Evolutionary conservation across 2,329 filamentous ascomycete genomes (phyloP).

Genomic region (Plenodomus biglobosus): DNA sequence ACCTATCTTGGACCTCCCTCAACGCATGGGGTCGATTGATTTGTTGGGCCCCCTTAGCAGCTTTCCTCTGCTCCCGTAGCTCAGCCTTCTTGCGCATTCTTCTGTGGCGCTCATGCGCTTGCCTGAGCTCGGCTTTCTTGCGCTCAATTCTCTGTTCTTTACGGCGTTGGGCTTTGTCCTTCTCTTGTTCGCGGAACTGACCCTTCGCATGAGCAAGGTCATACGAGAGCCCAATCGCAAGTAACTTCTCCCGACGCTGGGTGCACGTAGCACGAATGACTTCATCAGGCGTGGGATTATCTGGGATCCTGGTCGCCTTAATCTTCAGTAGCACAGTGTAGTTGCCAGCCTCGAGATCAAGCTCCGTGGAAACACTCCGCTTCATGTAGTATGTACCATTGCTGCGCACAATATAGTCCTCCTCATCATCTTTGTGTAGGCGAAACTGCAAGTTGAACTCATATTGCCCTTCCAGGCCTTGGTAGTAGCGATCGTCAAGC

Average conservation of each 20-base stretch:
- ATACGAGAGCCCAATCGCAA: constrained; percentile 68
- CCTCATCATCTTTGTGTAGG: constrained; percentile 60
- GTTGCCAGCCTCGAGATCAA: constrained; percentile 71
- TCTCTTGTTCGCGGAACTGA: constrained; percentile 56
- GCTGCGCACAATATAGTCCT: constrained; percentile 61
- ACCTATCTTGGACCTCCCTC: constrained; percentile 29
- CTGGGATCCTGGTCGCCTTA: constrained; percentile 60
- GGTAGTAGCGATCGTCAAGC: constrained; percentile 63
- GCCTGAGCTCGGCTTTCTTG: constrained; percentile 43
- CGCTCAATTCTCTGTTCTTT: constrained; percentile 42
- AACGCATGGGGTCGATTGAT: constrained; percentile 27
- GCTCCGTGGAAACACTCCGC: constrained; percentile 74
- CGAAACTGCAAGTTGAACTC: constrained; percentile 61
- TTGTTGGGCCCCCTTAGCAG: constrained; percentile 31
- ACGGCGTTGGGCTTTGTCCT: constrained; percentile 45
- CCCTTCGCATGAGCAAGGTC: constrained; percentile 71
- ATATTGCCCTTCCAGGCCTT: constrained; percentile 60
- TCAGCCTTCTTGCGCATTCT: constrained; percentile 43
- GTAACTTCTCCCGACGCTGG: constrained; percentile 69
- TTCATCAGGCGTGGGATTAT: constrained; percentile 62
- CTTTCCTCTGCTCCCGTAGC: constrained; percentile 44
- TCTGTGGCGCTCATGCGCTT: constrained; percentile 38
- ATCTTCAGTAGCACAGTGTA: constrained; percentile 78
- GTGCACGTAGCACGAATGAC: constrained; percentile 67
- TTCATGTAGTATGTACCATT: constrained; percentile 63